These are phyloP conservation scores for Phytophthora pistaciae DNA, from an alignment of 352 stramenopile species.

Conservation along the genomic window DNA sequence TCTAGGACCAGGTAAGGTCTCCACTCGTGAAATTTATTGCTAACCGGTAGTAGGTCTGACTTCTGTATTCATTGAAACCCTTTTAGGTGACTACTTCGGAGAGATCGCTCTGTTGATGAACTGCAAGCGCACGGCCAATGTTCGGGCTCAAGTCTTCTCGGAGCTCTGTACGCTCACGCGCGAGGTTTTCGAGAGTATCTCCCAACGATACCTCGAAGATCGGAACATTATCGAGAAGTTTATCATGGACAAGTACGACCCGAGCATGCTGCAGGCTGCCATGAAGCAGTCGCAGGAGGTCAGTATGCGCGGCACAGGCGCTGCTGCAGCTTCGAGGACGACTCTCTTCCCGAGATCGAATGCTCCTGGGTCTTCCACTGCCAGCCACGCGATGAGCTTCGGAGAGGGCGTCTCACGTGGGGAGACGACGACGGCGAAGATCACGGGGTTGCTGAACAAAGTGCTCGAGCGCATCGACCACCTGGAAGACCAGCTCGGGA, in stretches of 20 bases:
- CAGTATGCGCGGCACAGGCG: conserved; percentile 48
- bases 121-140: conserved; percentile 85
- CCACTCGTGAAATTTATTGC: too few relatives aligned
- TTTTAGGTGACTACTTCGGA: conserved; percentile 86
- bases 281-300: conserved; percentile 83
- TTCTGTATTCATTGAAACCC: conserved; percentile 45
- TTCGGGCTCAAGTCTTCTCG: conserved; percentile 74
- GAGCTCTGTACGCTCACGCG: conserved; percentile 81
- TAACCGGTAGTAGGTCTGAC: too few relatives aligned
- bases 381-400: conserved; percentile 24
- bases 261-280: conserved; percentile 71
- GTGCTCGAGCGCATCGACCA: conserved; percentile 63
- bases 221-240: conserved; percentile 86
- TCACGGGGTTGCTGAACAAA: conserved; percentile 45
- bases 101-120: conserved; percentile 88
- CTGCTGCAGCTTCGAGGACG: conserved; percentile 14
- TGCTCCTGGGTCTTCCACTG: not conserved
- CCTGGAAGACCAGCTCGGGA: conserved; percentile 59
- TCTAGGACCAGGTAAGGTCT: not conserved
- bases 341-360: conserved; percentile 1
- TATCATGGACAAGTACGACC: conserved; percentile 89
- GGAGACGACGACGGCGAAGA: conserved; percentile 29
- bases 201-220: conserved; percentile 78
- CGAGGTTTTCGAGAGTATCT: conserved; percentile 83
- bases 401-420: conserved; percentile 20